These are phyloP conservation scores for Heterobasidion annosum DNA, from an alignment of 1,284 basidiomycete species.

Conservation along the genomic window DNA sequence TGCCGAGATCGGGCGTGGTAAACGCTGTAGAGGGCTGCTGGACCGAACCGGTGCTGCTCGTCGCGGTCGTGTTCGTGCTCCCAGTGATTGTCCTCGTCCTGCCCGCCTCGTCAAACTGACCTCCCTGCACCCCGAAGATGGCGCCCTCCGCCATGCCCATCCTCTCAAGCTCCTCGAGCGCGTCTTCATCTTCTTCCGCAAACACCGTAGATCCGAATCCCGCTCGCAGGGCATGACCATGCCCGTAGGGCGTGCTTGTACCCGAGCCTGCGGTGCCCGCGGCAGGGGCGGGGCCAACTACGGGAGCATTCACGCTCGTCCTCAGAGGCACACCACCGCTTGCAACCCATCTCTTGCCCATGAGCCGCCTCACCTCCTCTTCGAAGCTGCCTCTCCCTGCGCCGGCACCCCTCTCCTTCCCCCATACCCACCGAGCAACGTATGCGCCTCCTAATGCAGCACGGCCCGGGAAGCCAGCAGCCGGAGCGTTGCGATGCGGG, in stretches of 20 bases:
- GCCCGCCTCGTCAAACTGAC: constrained; percentile 23
- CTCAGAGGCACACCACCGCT: constrained; percentile 44
- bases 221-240: constrained; percentile 24
- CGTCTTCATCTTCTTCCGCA: constrained; percentile 71
- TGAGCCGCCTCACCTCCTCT: constrained; percentile 62
- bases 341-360: constrained; percentile 63
- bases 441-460: constrained; percentile 67
- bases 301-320: constrained; percentile 43
- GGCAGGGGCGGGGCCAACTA: constrained; percentile 23
- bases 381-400: constrained; percentile 56
- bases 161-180: constrained; percentile 44
- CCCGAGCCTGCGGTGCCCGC: constrained; percentile 30
- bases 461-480: constrained; percentile 53
- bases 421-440: constrained; percentile 75
- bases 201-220: constrained; percentile 53
- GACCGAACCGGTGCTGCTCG: constrained; percentile 10
- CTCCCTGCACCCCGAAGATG: constrained; percentile 19
- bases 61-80: constrained; percentile 30
- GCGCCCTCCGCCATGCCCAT: constrained; percentile 18
- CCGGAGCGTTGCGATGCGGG: constrained; percentile 68
- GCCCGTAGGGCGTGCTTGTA: constrained; percentile 53
- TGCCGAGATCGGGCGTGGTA: constrained; percentile 52
- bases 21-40: constrained; percentile 41
- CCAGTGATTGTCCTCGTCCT: constrained; percentile 36
- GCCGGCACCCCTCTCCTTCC: constrained; percentile 42